Percentiles rank a stretch among this genome's conserved stretches.
phyloP scores from a whole-genome alignment of 257 asterid species.

The Solanum paucissectum region DNA sequence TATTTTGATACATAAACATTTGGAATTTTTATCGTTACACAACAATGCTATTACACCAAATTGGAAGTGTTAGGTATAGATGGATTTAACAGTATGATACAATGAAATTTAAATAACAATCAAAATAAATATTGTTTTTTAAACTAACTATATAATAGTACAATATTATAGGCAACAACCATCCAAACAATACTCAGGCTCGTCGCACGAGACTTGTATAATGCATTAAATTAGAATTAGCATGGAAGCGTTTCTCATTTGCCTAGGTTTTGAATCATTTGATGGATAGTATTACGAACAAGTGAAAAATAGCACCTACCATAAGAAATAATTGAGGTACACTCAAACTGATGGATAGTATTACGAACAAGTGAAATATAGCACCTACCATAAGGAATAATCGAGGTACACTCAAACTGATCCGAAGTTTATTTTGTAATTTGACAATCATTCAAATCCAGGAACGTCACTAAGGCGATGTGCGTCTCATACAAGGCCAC shows the following conservation, averaged over 20 bases:
- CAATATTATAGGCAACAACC: too few relatives aligned
- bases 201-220: background rate
- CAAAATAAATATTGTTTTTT: too few relatives aligned
- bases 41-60: background rate
- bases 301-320: background rate
- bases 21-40: too few relatives aligned
- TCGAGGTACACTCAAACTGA: background rate
- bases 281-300: background rate
- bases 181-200: background rate
- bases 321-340: background rate
- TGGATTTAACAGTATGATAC: background rate
- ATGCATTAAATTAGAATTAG: too few relatives aligned
- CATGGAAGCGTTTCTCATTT: background rate
- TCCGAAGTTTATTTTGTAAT: background rate
- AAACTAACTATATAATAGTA: background rate
- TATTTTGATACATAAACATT: too few relatives aligned
- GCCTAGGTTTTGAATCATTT: background rate
- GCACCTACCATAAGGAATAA: background rate
- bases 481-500: too few relatives aligned
- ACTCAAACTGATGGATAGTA: too few relatives aligned
- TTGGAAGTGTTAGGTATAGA: too few relatives aligned
- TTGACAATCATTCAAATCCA: background rate
- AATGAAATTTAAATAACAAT: background rate
- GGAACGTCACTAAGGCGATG: background rate
- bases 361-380: background rate